Evolutionary conservation across 495 filamentous ascomycete species (phyloP).

Genomic region (Xylaria cubensis): DNA sequence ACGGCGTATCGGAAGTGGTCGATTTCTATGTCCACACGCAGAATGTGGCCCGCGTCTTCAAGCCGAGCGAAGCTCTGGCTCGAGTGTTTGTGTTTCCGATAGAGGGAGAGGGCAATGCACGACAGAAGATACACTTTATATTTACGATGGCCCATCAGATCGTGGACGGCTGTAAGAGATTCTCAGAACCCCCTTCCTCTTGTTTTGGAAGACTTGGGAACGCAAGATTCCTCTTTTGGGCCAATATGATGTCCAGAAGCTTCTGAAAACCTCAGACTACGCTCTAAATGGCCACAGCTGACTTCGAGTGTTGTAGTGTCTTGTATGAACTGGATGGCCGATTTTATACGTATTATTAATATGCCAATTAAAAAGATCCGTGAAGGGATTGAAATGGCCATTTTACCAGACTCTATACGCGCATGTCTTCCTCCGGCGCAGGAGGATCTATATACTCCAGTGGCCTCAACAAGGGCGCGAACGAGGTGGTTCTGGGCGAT

Average conservation of each 20-base stretch:
- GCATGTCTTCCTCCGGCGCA: conserved; percentile 17
- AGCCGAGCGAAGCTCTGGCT: conserved; percentile 16
- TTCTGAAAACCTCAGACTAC: no score
- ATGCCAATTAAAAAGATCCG: conserved; percentile 11
- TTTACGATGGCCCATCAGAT: conserved; percentile 25
- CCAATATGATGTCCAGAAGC: no score
- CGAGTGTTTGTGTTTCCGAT: conserved; percentile 22
- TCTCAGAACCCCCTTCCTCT: no score
- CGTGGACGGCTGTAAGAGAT: conserved; percentile 2
- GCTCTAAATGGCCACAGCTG: no score
- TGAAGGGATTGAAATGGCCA: conserved; percentile 2
- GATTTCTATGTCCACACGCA: conserved; percentile 20
- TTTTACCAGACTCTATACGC: conserved; percentile 17
- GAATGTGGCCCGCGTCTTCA: conserved; percentile 16
- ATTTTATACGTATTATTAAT: conserved; percentile 18
- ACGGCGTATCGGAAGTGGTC: conserved; percentile 1
- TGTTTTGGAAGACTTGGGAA: no score
- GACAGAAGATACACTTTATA: conserved; percentile 13
- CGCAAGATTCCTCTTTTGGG: no score
- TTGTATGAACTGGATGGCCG: conserved; percentile 18
- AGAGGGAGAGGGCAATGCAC: not conserved
- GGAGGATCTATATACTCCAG: conserved; percentile 22
- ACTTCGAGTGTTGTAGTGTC: not conserved
- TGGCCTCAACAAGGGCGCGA: conserved; percentile 16
- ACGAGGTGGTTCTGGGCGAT: conserved; percentile 27